These are phyloP conservation scores for Tolypocladium inflatum DNA, from an alignment of 2,329 filamentous ascomycete genomes.

Conservation along the genomic window DNA sequence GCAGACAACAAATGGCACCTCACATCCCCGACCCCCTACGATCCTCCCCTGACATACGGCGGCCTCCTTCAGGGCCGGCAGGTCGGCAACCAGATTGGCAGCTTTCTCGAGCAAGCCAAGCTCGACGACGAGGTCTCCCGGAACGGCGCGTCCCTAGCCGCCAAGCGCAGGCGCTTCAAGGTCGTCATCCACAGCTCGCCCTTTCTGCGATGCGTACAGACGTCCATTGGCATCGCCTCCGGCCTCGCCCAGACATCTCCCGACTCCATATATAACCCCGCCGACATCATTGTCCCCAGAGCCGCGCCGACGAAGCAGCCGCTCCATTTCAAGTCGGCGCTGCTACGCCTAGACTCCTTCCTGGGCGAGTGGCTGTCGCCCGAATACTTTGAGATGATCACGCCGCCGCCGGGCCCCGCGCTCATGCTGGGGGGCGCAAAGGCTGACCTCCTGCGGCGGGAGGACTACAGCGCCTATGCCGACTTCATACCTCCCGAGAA, in stretches of 20 bases:
- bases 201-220: constrained; percentile 87
- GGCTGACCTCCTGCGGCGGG: constrained; percentile 69
- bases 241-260: constrained; percentile 57
- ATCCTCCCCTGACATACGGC: constrained; percentile 88
- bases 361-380: constrained; percentile 92
- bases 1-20: constrained; percentile 94
- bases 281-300: constrained; percentile 24
- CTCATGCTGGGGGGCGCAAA: constrained; percentile 88
- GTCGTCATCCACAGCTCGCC: constrained; percentile 90
- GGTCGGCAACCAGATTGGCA: constrained; percentile 76
- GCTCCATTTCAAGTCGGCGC: constrained; percentile 40
- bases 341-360: constrained; percentile 80
- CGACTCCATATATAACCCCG: constrained; percentile 21
- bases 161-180: constrained; percentile 54
- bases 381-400: constrained; percentile 88
- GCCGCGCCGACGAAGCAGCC: constrained; percentile 14
- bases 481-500: constrained; percentile 10
- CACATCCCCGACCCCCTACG: constrained; percentile 86
- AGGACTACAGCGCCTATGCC: constrained; percentile 50
- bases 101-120: constrained; percentile 49
- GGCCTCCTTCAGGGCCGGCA: constrained; percentile 83
- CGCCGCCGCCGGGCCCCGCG: constrained; percentile 73
- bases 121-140: constrained; percentile 27
- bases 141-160: constrained; percentile 9
- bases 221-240: constrained; percentile 77